phyloP scores from a whole-genome alignment of 2,329 filamentous ascomycete species.

The Cercospora zeae-maydis region DNA sequence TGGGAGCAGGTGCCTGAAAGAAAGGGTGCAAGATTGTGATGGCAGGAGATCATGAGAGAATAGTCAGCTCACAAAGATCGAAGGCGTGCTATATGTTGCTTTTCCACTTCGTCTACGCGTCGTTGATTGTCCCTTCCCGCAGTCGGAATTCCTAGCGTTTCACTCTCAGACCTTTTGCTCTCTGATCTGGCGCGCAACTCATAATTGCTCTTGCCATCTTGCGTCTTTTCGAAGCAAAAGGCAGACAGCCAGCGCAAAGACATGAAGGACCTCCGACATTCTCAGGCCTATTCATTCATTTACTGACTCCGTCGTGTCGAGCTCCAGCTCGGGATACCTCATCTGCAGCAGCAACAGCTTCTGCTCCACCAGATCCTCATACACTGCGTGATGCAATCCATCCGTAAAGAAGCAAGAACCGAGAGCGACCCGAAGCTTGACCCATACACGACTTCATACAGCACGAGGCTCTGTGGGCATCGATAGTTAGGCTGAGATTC shows the following conservation, averaged over 20 bases:
- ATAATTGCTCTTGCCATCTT: not conserved
- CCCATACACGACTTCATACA: not conserved
- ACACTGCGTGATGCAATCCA: not conserved
- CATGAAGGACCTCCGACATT: not conserved
- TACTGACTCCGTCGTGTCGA: not conserved
- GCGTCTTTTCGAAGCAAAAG: not conserved
- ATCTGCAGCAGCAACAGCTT: not conserved
- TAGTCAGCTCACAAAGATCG: not conserved
- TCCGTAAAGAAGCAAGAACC: not conserved
- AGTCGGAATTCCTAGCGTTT: too few relatives aligned
- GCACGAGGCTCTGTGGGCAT: not conserved
- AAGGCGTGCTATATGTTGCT: not conserved
- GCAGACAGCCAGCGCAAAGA: not conserved
- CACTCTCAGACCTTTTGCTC: too few relatives aligned
- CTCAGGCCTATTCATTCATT: not conserved
- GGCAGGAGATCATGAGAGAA: not conserved
- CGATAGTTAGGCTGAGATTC: not conserved
- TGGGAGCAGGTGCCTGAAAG: slow-evolving; percentile 51
- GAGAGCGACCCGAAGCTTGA: not conserved
- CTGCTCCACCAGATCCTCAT: slow-evolving; percentile 10
- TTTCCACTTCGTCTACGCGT: not conserved
- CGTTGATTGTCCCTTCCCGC: not conserved
- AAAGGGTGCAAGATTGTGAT: slow-evolving; percentile 24
- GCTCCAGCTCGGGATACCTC: not conserved
- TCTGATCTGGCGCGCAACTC: not conserved